phyloP scores from a whole-genome alignment of 202 grass and related monocot species.

The Sporobolus alterniflorus region DNA sequence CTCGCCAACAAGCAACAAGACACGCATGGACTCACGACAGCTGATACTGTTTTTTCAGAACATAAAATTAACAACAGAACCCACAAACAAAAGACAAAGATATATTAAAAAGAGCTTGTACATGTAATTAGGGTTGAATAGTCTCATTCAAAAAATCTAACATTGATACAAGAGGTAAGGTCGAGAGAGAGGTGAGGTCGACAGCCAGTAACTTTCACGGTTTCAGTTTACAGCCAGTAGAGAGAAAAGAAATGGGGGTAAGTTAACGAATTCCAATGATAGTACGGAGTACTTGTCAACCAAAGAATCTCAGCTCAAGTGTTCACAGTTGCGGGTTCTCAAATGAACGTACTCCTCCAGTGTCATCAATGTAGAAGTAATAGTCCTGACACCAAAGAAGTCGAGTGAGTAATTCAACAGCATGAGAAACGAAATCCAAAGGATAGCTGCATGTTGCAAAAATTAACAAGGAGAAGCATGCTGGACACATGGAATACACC shows the following conservation, averaged over 20 bases:
- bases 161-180: conserved; percentile 39
- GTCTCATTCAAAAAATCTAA: conserved; percentile 40
- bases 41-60: not conserved
- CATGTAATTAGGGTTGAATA: conserved; percentile 17
- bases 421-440: not conserved
- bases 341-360: conserved; percentile 42
- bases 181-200: conserved; percentile 33
- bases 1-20: conserved; percentile 18
- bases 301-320: conserved; percentile 68
- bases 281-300: conserved; percentile 61
- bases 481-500: not conserved
- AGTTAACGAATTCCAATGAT: conserved; percentile 55
- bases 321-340: conserved; percentile 59
- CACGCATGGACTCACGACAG: not conserved
- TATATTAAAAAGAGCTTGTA: not conserved
- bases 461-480: not conserved
- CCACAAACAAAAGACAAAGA: not conserved
- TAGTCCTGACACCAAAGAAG: conserved; percentile 35
- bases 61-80: not conserved
- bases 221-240: conserved; percentile 41
- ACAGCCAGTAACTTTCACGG: conserved; percentile 17
- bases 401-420: not conserved
- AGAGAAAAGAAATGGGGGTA: conserved; percentile 51
- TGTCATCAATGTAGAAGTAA: conserved; percentile 53
- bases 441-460: not conserved